Evolutionary conservation across 495 filamentous ascomycete species (phyloP), one percentile per base, ranked within the genome.

Genomic region (Penicillium tannophilum): DNA sequence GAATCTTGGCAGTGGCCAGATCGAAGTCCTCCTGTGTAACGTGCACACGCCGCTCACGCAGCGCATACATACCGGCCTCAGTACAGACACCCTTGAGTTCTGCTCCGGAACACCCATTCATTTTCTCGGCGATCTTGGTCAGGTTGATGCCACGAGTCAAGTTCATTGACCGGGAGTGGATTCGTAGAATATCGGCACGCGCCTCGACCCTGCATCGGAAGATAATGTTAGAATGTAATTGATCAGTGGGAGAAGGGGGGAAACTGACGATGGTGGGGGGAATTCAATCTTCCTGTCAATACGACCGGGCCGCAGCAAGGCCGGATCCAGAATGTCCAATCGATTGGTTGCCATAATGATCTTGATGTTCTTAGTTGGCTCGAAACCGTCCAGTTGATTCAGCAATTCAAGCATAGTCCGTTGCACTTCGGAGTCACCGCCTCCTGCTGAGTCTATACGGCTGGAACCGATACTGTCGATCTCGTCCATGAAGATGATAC

Each of bases 401-500:
- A 98, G 85, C 51, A 98, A 84, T 71, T 98, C 94, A 70, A 98
- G 72, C 92, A 99, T 98, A n/a, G 95, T 99, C 55, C 94, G 89
- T 75, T 99, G 94, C 56, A 99, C 94, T 75, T 99, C 94, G n/a
- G 92, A 96, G 70, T 99, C 94, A 66, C 95, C 94, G 41, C 92
- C 92, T 14, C 90, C 93, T 50, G 89, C 93, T 2, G 92, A 93
- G 63, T 99, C 94, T 60, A 99, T 96, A 64, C 94, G 90, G 48
- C 92, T 96, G 7, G 92, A 96, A 33, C 95, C 94, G 77, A 99
- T 99, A 58, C 90, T 95, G 75, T 99, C 94, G 77, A 99, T 98
- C 73, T 99, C 94, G 77, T 99, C 94, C 93, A 99, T 99, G 81
- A 99, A 99, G 75, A 99, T 99, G 72, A 99, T 99, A 67, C 90